Evolutionary conservation across 225 moss, liverwort and hornwort genomes (phyloP), one percentile per base, ranked within the genome.

Genomic region (Climacium dendroides): DNA sequence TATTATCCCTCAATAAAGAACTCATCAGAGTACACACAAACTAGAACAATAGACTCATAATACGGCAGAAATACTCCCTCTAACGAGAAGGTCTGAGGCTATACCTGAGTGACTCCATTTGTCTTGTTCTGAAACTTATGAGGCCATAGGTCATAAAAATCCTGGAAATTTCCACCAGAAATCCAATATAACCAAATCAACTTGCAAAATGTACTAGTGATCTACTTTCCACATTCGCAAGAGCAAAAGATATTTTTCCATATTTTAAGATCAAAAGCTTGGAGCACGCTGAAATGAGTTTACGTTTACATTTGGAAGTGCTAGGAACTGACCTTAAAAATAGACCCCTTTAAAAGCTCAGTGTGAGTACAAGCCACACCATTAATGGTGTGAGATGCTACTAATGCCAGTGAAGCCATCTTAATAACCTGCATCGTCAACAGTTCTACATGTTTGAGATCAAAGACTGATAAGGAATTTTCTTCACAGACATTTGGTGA

Each of bases 91-190:
- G 47, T 81, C 69, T 78, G 66, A 82, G 57, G 45, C 35, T 63
- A 23, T 90, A 97, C 97, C 94, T 95, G 97, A 91, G 95, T 97
- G 61, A 97, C 96, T 82, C 96, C 97, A 87, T 97, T 97, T 66
- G 97, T 96, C 89, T 95, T 97, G 84, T 93, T 97, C 83, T 96
- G 95, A 85, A 97, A 97, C 87, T 97, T 97, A 72, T 96, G 94
- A 80, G 97, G 96, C 95, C 96, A 97, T 39, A 97, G 72, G 57
- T 96, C 96, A 88, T 93, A 95, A 86, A 96, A 97, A 62, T 97
- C 96, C 95, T 96, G 93, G 32, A 69, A 74, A 73, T 54, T 30
- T 37, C 74, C 76, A 62, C 59, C 48, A 87, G 18, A 66, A 63
- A 81, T 71, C 41, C 89, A 87, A 50, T 50, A 81, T 41, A 78